phyloP scores from a whole-genome alignment of 805 yeast genomes.

The Lachancea waltii region DNA sequence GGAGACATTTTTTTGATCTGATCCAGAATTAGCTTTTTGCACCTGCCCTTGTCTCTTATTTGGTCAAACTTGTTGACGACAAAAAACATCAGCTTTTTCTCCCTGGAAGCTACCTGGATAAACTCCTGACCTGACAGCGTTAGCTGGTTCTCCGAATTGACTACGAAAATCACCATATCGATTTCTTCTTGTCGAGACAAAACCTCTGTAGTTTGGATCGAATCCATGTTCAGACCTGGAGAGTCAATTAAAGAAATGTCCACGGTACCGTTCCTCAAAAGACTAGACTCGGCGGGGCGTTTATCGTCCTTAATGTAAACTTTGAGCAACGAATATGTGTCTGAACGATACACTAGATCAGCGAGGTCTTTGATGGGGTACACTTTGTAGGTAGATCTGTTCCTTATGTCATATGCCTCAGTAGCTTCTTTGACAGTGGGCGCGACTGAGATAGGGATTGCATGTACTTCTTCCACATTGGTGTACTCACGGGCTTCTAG shows the following conservation, averaged over 20 bases:
- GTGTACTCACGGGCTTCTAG: constrained; percentile 73
- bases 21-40: constrained; percentile 68
- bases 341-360: constrained; percentile 66
- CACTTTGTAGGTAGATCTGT: constrained; percentile 59
- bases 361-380: constrained; percentile 51
- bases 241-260: constrained; percentile 94
- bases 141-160: constrained; percentile 92
- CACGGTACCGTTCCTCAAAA: constrained; percentile 82
- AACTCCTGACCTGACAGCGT: constrained; percentile 93
- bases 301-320: constrained; percentile 70
- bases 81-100: constrained; percentile 85
- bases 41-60: constrained; percentile 72
- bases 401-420: constrained; percentile 34
- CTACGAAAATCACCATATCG: constrained; percentile 92
- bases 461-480: constrained; percentile 86
- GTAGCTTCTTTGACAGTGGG: constrained; percentile 24
- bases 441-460: constrained; percentile 53
- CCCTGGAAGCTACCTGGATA: constrained; percentile 82
- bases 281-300: constrained; percentile 58
- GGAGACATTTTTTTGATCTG: constrained; percentile 86
- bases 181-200: constrained; percentile 96
- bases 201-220: constrained; percentile 89
- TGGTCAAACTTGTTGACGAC: constrained; percentile 91
- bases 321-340: constrained; percentile 63
- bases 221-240: constrained; percentile 92